Evolutionary conservation across 2,329 filamentous ascomycete genomes (phyloP), one percentile per base, ranked within the genome.

Genomic region (Kalmusia sp.): DNA sequence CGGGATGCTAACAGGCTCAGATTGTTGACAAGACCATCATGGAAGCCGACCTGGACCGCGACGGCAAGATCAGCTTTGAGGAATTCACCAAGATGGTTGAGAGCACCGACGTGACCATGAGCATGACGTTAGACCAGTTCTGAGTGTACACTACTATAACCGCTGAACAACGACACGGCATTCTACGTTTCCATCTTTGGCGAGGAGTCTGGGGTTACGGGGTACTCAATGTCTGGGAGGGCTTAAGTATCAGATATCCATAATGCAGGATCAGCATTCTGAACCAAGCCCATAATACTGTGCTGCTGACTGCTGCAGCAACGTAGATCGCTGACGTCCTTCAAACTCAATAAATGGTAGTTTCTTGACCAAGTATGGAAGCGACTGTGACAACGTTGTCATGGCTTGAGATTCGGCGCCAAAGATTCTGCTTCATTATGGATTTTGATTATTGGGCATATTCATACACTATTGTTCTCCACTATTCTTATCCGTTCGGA

Each of bases 1-100:
- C 1, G 37, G 14, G 30, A 22, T 52, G 54, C 61, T 67, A 47
- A 65, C 44, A 28, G 7, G n/a, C 4, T 38, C 30, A 87, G 86
- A 99, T 99, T 74, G 95, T 99, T 65, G 95, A 99, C 82, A 99
- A 99, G 87, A 99, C 95, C 55, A 98, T 99, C 75, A 98, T 98
- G 95, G 95, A 99, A 81, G 95, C 95, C 43, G 95, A 99, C 77
- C 84, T 93, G 65, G 95, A 99, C 77, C 87, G 88, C 57, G 95
- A 99, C 76, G 95, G 95, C 70, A 96, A 96, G 84, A 98, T 99
- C 76, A 96, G 92, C 81, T 99, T 99, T 70, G 92, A 98, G 78
- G 95, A 99, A 83, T 99, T 99, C 74, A 93, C 88, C 57, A 92
- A 95, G 80, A 98, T 99, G 93, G 95, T 99, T 46, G 93, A 97